phyloP scores from a whole-genome alignment of 768 basidiomycete genomes.

The Amanita rubescens region DNA sequence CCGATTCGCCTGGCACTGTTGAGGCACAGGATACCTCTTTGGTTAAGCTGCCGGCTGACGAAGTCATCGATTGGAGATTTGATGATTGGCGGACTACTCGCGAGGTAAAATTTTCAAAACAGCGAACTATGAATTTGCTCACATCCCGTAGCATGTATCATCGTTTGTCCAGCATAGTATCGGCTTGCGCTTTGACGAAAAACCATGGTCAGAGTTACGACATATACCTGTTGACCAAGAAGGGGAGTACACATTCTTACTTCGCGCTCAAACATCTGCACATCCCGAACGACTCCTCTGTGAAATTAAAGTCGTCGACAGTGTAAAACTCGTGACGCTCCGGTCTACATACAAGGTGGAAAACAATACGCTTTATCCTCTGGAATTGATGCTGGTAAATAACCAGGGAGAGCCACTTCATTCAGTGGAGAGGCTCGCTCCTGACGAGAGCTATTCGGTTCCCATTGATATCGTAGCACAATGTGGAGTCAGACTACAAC shows the following conservation, averaged over 20 bases:
- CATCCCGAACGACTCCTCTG: slow-evolving; percentile 78
- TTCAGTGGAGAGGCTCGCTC: slow-evolving; percentile 81
- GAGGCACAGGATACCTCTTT: slow-evolving; percentile 40
- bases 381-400: slow-evolving; percentile 89
- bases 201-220: slow-evolving; percentile 83
- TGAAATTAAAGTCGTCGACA: slow-evolving; percentile 84
- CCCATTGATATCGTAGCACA: slow-evolving; percentile 87
- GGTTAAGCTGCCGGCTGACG: slow-evolving; percentile 62
- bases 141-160: slow-evolving; percentile 44
- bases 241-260: slow-evolving; percentile 81
- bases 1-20: slow-evolving; percentile 57
- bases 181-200: slow-evolving; percentile 76
- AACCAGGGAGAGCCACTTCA: slow-evolving; percentile 74
- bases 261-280: slow-evolving; percentile 74
- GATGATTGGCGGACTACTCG: slow-evolving; percentile 93
- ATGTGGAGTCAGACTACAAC: slow-evolving; percentile 78
- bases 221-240: slow-evolving; percentile 90
- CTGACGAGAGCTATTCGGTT: slow-evolving; percentile 81
- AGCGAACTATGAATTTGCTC: slow-evolving; percentile 2
- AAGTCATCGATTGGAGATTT: slow-evolving; percentile 90
- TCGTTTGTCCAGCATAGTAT: slow-evolving; percentile 76
- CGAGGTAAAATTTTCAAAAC: slow-evolving; percentile 49
- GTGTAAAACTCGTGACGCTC: slow-evolving; percentile 90
- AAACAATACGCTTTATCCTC: slow-evolving; percentile 84
- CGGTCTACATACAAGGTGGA: slow-evolving; percentile 89